Evolutionary conservation across 441 rosid species (phyloP), one percentile per base, ranked within the genome.

Genomic region (Populus trichocarpa): DNA sequence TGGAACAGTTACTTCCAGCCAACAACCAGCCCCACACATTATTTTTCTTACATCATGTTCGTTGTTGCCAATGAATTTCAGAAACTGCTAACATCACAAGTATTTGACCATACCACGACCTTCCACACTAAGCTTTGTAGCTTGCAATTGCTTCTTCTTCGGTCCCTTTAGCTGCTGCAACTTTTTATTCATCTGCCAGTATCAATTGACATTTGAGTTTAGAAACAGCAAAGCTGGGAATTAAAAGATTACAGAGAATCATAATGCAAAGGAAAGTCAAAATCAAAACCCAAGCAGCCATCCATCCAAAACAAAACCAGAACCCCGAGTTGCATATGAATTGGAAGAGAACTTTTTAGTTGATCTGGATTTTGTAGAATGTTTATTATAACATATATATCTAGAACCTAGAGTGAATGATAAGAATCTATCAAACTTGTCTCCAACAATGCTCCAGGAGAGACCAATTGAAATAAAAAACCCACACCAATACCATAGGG

Each of bases 81-180:
- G 63, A 10, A 28, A 50, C n/a, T 2, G 30, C 40, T 1, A 42
- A 6, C 38, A 59, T 88, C 86, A 90, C 78, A 96, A 88, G 87
- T 96, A 94, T 81, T 96, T 96, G 59, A 89, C 81, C 99, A 94
- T 96, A 20, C 98, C 99, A 66, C 98, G 93, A 68, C 99, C 98
- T 85, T 96, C 99, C 67, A 93, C 97, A 6, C 98, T 93, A 70
- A 96, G 89, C 75, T 88, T 96, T 10, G 98, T 89, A 8, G 99
- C 99, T 83, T 94, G 98, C 75, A 93, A 79, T 79, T 88, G 85
- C 94, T 87, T 92, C 96, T 96, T 96, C 84, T 94, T 94, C 6
- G 98, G 94, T 74, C 95, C 97, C 83, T 96, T 96, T 79, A 96
- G 88, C 90, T 93, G 98, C 84, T 94, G 99, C 87, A 96, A 81